Conservation (phyloP, 495 filamentous ascomycete genomes). For the Penicillium manginii region DNA sequence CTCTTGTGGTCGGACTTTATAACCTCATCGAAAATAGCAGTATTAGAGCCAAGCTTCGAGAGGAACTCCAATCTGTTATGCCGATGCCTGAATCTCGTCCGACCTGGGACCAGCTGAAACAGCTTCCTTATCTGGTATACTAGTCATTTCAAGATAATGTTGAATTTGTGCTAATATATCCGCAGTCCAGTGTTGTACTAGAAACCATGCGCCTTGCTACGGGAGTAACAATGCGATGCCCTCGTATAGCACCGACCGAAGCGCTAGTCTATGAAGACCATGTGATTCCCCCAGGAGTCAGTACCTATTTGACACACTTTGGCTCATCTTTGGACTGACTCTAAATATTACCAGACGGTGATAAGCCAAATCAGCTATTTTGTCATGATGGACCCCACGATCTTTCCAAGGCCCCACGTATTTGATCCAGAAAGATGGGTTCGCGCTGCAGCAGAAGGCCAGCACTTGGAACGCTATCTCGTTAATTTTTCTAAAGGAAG, state of each 20-base stretch:
- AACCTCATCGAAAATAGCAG: neutral
- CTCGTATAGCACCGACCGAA: neutral
- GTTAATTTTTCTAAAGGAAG: constrained; percentile 47
- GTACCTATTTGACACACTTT: neutral
- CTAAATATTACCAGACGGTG: neutral
- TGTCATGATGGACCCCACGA: constrained; percentile 45
- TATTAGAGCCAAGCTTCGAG: neutral
- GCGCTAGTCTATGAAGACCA: neutral
- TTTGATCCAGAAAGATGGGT: constrained; percentile 58
- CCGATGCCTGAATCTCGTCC: neutral
- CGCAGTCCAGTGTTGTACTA: neutral
- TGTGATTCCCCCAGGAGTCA: neutral
- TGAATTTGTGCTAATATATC: neutral
- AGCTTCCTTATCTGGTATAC: neutral
- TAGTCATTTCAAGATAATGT: neutral
- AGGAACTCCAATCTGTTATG: neutral
- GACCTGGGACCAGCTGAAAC: neutral
- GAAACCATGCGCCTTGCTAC: neutral
- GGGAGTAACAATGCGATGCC: neutral
- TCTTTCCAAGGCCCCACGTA: constrained; percentile 51
- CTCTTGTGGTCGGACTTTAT: constrained; percentile 19
- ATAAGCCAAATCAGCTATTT: constrained; percentile 50
- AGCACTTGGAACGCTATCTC: constrained; percentile 38
- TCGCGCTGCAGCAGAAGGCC: constrained; percentile 29
- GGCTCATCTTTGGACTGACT: too few species aligned